phyloP scores from a whole-genome alignment of 78 protist genomes.

The Dictyostelium citrinum region DNA sequence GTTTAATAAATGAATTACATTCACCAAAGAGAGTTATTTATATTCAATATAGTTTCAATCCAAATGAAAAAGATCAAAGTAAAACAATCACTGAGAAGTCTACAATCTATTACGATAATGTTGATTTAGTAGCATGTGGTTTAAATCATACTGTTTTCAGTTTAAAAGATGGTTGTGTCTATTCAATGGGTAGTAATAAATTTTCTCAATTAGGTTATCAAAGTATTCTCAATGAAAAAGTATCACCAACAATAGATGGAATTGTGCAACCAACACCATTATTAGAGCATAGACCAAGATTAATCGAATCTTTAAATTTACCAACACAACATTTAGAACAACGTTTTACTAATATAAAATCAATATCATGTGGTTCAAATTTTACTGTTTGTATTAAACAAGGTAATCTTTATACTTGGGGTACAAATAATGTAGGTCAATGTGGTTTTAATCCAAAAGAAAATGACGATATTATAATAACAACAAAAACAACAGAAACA shows the following conservation, averaged over 20 bases:
- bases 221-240: not conserved
- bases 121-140: slow-evolving; percentile 64
- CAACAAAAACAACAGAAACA: not conserved
- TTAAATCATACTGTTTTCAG: slow-evolving; percentile 36
- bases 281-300: not conserved
- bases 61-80: not conserved
- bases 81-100: not conserved
- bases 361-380: slow-evolving; percentile 8
- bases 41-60: not conserved
- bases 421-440: slow-evolving; percentile 29
- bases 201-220: not conserved
- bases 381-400: not conserved
- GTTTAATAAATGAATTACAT: not conserved
- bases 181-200: slow-evolving; percentile 27
- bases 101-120: not conserved
- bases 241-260: not conserved
- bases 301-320: not conserved
- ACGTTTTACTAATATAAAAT: slow-evolving; percentile 18
- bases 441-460: slow-evolving; percentile 39
- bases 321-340: not conserved
- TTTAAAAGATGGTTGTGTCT: slow-evolving; percentile 11
- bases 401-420: slow-evolving; percentile 22
- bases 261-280: not conserved
- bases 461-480: not conserved
- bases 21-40: slow-evolving; percentile 12